Percentiles rank a stretch among this genome's conserved stretches.
phyloP scores from a whole-genome alignment of 2,329 filamentous ascomycete species.

The Pseudocercospora crystallina region DNA sequence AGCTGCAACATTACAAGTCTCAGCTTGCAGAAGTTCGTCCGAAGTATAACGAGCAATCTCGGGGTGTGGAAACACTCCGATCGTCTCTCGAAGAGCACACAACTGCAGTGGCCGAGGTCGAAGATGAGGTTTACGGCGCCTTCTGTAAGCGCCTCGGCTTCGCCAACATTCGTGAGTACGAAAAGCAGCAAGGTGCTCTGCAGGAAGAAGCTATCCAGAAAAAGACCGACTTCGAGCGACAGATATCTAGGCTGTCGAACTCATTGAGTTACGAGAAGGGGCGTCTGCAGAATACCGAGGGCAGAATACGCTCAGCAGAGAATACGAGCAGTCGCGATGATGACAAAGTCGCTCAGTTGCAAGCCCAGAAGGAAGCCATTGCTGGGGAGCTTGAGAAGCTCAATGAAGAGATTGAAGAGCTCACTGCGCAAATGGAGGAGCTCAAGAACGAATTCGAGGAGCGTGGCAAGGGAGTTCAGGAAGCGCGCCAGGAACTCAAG shows the following conservation, averaged over 20 bases:
- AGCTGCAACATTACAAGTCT: slow-evolving; percentile 69
- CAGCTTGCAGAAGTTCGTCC: slow-evolving; percentile 75
- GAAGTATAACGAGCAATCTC: slow-evolving; percentile 71
- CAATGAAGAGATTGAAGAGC: slow-evolving; percentile 71
- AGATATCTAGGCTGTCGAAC: slow-evolving; percentile 64
- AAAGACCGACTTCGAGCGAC: slow-evolving; percentile 80
- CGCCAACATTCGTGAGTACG: slow-evolving; percentile 85
- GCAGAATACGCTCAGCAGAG: slow-evolving; percentile 68
- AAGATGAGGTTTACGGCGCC: slow-evolving; percentile 80
- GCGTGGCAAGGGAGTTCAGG: slow-evolving; percentile 73
- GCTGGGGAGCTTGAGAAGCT: slow-evolving; percentile 71
- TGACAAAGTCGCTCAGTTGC: slow-evolving; percentile 67
- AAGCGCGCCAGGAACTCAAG: slow-evolving; percentile 75
- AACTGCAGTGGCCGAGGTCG: slow-evolving; percentile 71
- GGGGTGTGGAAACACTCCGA: slow-evolving; percentile 64
- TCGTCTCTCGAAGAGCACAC: slow-evolving; percentile 57
- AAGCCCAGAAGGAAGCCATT: slow-evolving; percentile 71
- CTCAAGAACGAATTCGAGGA: slow-evolving; percentile 66
- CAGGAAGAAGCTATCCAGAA: slow-evolving; percentile 89
- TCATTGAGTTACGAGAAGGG: slow-evolving; percentile 66
- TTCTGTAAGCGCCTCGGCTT: slow-evolving; percentile 91
- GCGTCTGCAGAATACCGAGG: slow-evolving; percentile 67
- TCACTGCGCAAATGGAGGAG: slow-evolving; percentile 70
- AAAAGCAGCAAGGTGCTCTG: slow-evolving; percentile 85
- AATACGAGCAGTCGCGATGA: slow-evolving; percentile 65